Evolutionary conservation across 371 early-diverging fungal species (phyloP).

Genomic region (Circinella minor): DNA sequence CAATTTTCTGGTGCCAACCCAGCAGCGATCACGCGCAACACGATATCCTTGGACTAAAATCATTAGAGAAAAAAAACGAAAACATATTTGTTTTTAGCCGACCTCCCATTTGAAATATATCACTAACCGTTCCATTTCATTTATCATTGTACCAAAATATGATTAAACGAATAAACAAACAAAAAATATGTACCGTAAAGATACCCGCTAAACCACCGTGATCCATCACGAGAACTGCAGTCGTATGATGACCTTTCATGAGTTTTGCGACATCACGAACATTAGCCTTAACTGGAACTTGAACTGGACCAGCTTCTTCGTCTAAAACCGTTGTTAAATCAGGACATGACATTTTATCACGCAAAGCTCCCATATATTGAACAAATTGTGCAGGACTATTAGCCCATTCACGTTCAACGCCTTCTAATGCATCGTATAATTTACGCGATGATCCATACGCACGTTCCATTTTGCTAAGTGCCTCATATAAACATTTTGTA

Average conservation of each 20-base stretch:
- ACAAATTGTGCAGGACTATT: slow-evolving; percentile 62
- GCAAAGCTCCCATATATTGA: slow-evolving; percentile 77
- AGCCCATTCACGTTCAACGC: slow-evolving; percentile 85
- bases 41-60: slow-evolving; percentile 80
- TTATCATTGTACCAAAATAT: neutral
- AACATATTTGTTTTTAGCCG: no score
- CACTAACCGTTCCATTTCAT: no score
- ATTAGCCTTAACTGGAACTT: slow-evolving; percentile 79
- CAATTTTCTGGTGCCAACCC: slow-evolving; percentile 89
- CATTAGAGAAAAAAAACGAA: neutral
- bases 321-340: slow-evolving; percentile 85
- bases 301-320: slow-evolving; percentile 67
- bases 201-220: slow-evolving; percentile 89
- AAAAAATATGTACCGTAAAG: slow-evolving; percentile 62
- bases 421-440: slow-evolving; percentile 91
- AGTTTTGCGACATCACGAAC: slow-evolving; percentile 91
- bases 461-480: slow-evolving; percentile 90
- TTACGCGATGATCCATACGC: slow-evolving; percentile 88
- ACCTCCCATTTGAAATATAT: no score
- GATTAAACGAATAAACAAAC: no score
- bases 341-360: slow-evolving; percentile 90
- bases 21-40: slow-evolving; percentile 94
- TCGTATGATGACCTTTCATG: slow-evolving; percentile 89
- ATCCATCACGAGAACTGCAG: slow-evolving; percentile 91
- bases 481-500: slow-evolving; percentile 94